Conservation (phyloP, 352 stramenopile genomes). For the Globisporangium nagaii region DNA sequence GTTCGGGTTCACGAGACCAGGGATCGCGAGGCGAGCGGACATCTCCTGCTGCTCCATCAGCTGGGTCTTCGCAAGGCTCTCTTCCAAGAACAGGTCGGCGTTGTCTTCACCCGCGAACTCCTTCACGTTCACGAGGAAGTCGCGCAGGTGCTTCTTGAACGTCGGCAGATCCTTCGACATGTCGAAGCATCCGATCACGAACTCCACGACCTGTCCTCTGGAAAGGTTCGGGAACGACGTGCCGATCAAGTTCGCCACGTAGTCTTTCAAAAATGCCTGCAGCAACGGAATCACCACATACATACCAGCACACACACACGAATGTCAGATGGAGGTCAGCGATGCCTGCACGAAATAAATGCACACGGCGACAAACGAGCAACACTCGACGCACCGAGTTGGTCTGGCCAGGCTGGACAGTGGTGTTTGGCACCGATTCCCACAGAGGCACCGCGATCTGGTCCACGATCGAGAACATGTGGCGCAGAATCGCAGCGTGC, state of each 20-base stretch:
- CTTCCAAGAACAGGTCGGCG: constrained; percentile 94
- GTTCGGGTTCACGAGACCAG: constrained; percentile 89
- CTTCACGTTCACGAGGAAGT: constrained; percentile 99
- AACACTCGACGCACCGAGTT: constrained; percentile 77
- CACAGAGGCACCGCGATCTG: constrained; percentile 96
- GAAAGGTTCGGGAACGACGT: constrained; percentile 97
- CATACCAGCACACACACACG: not conserved
- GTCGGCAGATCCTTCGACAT: constrained; percentile 94
- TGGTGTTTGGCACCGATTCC: constrained; percentile 83
- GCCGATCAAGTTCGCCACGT: constrained; percentile 95
- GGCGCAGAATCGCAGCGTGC: constrained; percentile 95
- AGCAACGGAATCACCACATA: not conserved
- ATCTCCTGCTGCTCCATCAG: constrained; percentile 86
- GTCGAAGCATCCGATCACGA: constrained; percentile 98
- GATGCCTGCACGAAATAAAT: not conserved
- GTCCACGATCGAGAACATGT: constrained; percentile 98
- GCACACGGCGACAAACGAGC: not conserved
- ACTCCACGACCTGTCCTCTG: constrained; percentile 91
- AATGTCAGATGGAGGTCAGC: not conserved
- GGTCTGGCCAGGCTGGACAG: constrained; percentile 58
- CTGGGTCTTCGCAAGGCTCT: constrained; percentile 86
- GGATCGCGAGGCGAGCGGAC: constrained; percentile 81
- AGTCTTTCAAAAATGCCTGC: constrained; percentile 92
- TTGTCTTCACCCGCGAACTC: constrained; percentile 98
- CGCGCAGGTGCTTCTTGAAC: constrained; percentile 98